Base-by-base conservation (phyloP, 352 stramenopile genomes). In the Phytophthora sp. region DNA sequence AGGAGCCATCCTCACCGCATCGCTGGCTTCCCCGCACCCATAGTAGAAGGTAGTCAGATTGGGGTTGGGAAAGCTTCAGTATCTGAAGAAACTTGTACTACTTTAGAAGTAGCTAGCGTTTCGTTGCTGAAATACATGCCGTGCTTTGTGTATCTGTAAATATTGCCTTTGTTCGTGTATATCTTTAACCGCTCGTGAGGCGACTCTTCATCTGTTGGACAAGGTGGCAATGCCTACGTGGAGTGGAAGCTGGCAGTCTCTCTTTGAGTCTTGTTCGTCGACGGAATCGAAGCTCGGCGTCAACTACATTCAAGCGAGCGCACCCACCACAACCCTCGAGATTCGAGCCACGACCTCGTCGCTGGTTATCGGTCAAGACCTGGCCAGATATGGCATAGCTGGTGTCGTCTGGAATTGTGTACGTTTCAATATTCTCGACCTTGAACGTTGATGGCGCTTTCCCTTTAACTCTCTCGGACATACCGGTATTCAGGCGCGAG, bases 321-420 rank as follows among this genome's bases (percentile, higher is more conserved):
- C 82, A 3, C 23, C 73, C 8, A 58, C 63, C 16, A 66, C 79
- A 23, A 65, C 56, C 3, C 33, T 82, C 15, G 11, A 74, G 33
- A n/a, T 83, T 12, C 8, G 21, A 9, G 27, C 29, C 15, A 27
- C 20, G 11, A 33, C 41, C 0, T 45, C 46, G 16, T 33, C 49
- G 36, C 20, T 86, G 41, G 54, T 46, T 15, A 54, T 93, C 31
- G 59, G 68, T 1, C 84, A 93, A 63, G 65, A 88, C 29, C 59
- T 93, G 39, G 56, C 41, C 15, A 42, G 59, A 6, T 42, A 82
- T 20, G 84, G 84, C 15, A 85, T 91, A 44, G 80, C 80, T 2
- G 82, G 84, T 30, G 84, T 91, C 60, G 76, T 93, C 29, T 93
- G 84, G 84, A 87, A 91, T 61, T 89, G 80, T 59, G 84, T 93